phyloP scores from a whole-genome alignment of 768 basidiomycete species.

The Sarcodon sp. region DNA sequence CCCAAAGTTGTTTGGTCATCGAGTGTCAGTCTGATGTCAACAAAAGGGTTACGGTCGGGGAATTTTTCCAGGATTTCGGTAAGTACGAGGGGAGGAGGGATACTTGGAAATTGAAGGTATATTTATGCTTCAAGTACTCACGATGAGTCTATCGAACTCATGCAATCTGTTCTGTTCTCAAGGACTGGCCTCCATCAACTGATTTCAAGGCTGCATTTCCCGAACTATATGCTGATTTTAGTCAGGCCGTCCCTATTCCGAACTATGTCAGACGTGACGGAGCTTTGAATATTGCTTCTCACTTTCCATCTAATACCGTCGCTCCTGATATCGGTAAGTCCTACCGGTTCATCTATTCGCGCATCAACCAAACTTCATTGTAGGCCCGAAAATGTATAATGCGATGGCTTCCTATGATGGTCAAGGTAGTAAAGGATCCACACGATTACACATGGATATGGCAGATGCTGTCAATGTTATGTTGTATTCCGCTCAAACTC shows the following conservation, averaged over 20 bases:
- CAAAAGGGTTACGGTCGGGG: constrained; percentile 48
- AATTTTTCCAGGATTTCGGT: constrained; percentile 77
- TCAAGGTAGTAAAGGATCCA: constrained; percentile 69
- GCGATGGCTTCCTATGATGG: constrained; percentile 63
- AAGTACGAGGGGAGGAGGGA: constrained; percentile 40
- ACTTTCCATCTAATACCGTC: constrained; percentile 72
- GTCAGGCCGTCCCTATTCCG: constrained; percentile 71
- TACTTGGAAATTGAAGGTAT: constrained; percentile 70
- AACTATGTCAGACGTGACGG: constrained; percentile 89
- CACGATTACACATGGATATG: constrained; percentile 89
- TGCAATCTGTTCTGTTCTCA: neutral
- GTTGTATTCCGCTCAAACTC: constrained; percentile 47
- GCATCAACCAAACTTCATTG: constrained; percentile 6
- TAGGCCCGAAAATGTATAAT: constrained; percentile 93
- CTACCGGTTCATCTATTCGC: constrained; percentile 7
- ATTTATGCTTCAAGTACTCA: constrained; percentile 1
- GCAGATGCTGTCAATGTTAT: constrained; percentile 90
- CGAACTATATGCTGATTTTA: constrained; percentile 78
- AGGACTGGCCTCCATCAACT: constrained; percentile 89
- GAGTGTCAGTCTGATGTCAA: constrained; percentile 72
- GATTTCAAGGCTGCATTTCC: constrained; percentile 83
- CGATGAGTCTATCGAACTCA: constrained; percentile 3
- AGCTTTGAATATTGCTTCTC: constrained; percentile 76
- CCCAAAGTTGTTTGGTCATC: constrained; percentile 54
- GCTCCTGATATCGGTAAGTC: constrained; percentile 67